Conservation (phyloP, 1,139 yeast species). For the Citeromyces hawaiiensis region DNA sequence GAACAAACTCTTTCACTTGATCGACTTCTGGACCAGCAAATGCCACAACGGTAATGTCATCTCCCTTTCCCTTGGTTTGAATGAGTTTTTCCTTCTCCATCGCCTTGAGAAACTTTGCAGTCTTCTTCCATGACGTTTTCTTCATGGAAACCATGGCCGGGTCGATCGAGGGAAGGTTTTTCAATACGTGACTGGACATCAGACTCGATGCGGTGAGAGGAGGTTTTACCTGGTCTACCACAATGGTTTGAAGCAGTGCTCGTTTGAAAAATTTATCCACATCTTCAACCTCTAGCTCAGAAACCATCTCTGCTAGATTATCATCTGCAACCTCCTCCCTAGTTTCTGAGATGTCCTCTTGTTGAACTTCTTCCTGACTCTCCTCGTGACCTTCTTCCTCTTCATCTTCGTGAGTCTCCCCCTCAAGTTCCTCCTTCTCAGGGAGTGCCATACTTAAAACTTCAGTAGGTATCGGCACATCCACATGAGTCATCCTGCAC, state of each 20-base stretch:
- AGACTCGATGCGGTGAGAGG: constrained; percentile 66
- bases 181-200: constrained; percentile 54
- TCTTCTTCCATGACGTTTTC: constrained; percentile 81
- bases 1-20: constrained; percentile 42
- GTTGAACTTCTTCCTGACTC: constrained; percentile 2
- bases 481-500: constrained; percentile 25
- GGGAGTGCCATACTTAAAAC: constrained; percentile 16
- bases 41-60: constrained; percentile 49
- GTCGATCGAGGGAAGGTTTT: constrained; percentile 48
- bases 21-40: constrained; percentile 33
- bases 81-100: constrained; percentile 67
- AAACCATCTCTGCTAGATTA: constrained; percentile 19
- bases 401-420: neutral
- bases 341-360: constrained; percentile 8
- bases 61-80: constrained; percentile 62
- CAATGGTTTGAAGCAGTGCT: constrained; percentile 57
- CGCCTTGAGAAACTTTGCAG: constrained; percentile 70
- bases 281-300: constrained; percentile 43
- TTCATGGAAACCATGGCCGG: constrained; percentile 43
- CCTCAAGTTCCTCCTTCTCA: constrained; percentile 7
- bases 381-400: constrained; percentile 6
- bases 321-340: constrained; percentile 7
- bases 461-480: constrained; percentile 25
- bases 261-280: constrained; percentile 66
- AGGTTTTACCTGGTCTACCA: constrained; percentile 37